Conservation (phyloP, 129 eudicot species). For the Artemisia annua region DNA sequence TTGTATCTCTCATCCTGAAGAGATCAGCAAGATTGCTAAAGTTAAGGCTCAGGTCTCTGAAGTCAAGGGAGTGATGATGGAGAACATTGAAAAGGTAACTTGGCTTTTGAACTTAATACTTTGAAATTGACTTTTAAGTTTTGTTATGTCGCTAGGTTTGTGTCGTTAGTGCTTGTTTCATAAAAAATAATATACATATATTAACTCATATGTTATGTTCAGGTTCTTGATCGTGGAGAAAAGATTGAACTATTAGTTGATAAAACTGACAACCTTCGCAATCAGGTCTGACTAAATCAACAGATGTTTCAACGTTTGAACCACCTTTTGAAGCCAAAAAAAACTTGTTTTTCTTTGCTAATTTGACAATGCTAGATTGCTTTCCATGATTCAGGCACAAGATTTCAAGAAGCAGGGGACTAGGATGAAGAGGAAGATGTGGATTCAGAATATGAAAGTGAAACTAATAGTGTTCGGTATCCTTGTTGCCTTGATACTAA, state of each 20-base stretch:
- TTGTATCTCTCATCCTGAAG: slow-evolving; percentile 69
- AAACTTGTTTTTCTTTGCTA: not conserved
- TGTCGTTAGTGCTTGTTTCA: not conserved
- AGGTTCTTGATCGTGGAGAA: slow-evolving; percentile 72
- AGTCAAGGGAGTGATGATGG: slow-evolving; percentile 83
- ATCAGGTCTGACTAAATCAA: slow-evolving; percentile 37
- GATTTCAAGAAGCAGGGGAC: slow-evolving; percentile 48
- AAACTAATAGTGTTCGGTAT: slow-evolving; percentile 44
- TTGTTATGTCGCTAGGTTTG: not conserved
- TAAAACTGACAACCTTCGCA: slow-evolving; percentile 56
- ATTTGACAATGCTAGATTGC: not conserved
- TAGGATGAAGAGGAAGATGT: slow-evolving; percentile 48
- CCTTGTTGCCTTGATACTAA: slow-evolving; percentile 27
- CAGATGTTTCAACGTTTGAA: slow-evolving; percentile 1
- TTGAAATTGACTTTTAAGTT: not conserved
- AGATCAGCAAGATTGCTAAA: slow-evolving; percentile 62
- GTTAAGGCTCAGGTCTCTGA: slow-evolving; percentile 80
- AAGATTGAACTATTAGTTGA: slow-evolving; percentile 63
- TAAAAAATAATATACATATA: not conserved
- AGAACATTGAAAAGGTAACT: slow-evolving; percentile 70
- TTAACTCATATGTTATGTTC: slow-evolving; percentile 11
- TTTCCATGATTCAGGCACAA: slow-evolving; percentile 28
- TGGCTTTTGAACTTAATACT: not conserved
- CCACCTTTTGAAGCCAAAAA: slow-evolving; percentile 15
- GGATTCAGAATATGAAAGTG: slow-evolving; percentile 59